Evolutionary conservation across 2,329 filamentous ascomycete genomes (phyloP), one percentile per base, ranked within the genome.

Genomic region (Coniella lustricola): DNA sequence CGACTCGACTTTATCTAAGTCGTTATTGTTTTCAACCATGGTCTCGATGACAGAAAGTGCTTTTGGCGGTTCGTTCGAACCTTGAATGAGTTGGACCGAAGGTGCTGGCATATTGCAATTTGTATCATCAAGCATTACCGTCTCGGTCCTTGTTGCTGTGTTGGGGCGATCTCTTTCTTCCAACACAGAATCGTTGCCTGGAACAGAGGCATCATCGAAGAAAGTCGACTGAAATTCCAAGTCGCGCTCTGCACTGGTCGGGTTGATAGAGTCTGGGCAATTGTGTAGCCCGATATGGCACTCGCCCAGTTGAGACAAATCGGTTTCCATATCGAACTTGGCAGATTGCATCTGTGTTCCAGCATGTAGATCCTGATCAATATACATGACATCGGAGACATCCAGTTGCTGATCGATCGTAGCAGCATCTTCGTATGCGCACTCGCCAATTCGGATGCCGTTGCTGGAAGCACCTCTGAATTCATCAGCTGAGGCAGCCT

Each of bases 381-480:
- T 25, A 20, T 16, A 2, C 3, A 17, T 20, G 10, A 18, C 25
- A 20, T 13, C 21, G 4, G 44, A 16, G 20, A 45, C 41, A 2
- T 45, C 31, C n/a, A 38, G 39, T 10, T 50, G 48, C 18, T 53
- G 42, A 2, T 48, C 22, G 32, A 48, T 17, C n/a, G 13, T 18
- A 22, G 16, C 17, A 25, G n/a, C 21, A 37, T 29, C 40, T 8
- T 50, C 37, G 17, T 41, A 50, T 33, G 47, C 35, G 5, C 45
- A 48, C 16, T 45, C 34, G 3, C 35, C 36, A 13, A 41, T 21
- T 13, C 42, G 45, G 18, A 35, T n/a, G 12, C 22, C 33, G 7
- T 42, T n/a, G 3, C 22, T 32, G 34, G 20, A 38, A 5, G 42
- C 10, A 5, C 46, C 31, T 16, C 47, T 41, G 12, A 31, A 18